Percentiles rank a stretch among this genome's conserved stretches.
These are phyloP conservation scores for Amylocystis lapponica DNA, from an alignment of 768 basidiomycete genomes.

Conservation along the genomic window DNA sequence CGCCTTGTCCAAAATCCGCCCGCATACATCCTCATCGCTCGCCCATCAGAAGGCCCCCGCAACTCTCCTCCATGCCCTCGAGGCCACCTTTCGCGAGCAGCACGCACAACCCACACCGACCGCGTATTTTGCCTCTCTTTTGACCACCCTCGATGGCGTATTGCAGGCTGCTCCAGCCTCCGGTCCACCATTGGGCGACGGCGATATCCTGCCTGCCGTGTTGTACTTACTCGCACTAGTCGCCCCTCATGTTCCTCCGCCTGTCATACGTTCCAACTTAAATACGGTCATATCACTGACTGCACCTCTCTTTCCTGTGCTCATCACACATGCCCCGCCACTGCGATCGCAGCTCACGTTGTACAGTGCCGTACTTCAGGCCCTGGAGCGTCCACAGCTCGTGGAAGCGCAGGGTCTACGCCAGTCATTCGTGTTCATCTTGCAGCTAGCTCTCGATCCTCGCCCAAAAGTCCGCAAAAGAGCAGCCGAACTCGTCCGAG, in stretches of 20 bases:
- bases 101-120: slow-evolving; percentile 65
- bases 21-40: slow-evolving; percentile 76
- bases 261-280: slow-evolving; percentile 77
- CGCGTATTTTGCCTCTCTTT: slow-evolving; percentile 91
- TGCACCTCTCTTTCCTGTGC: slow-evolving; percentile 68
- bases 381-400: slow-evolving; percentile 69
- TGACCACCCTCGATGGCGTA: slow-evolving; percentile 78
- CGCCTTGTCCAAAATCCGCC: slow-evolving; percentile 78
- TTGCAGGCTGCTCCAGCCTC: slow-evolving; percentile 49
- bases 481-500: slow-evolving; percentile 80
- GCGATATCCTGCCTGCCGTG: slow-evolving; percentile 75
- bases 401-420: slow-evolving; percentile 62
- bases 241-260: slow-evolving; percentile 67
- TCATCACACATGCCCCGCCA: slow-evolving; percentile 64
- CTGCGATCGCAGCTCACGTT: slow-evolving; percentile 83
- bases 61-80: slow-evolving; percentile 76
- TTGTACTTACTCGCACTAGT: slow-evolving; percentile 81
- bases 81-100: slow-evolving; percentile 71
- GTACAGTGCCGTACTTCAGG: slow-evolving; percentile 59
- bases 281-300: slow-evolving; percentile 67
- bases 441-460: slow-evolving; percentile 80
- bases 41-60: slow-evolving; percentile 88
- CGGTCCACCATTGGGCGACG: slow-evolving; percentile 42
- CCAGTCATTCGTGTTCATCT: slow-evolving; percentile 78
- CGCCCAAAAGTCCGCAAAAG: slow-evolving; percentile 92